A percentile compares a stretch with the other conserved stretches of the same genome.
phyloP scores from a whole-genome alignment of 306 rosid genomes.

The Casuarina cunninghamiana region DNA sequence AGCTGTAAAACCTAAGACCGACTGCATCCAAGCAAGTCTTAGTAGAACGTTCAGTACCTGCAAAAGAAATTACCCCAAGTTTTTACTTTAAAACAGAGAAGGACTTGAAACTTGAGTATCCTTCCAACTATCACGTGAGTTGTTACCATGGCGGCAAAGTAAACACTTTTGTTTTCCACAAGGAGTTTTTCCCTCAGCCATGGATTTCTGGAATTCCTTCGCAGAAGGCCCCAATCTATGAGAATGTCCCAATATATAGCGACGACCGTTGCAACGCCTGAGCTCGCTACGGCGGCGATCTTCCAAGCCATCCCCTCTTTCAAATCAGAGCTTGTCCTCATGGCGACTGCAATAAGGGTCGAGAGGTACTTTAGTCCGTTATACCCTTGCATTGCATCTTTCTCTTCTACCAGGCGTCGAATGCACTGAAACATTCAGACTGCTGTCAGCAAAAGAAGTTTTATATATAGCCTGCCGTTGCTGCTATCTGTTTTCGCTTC shows the following conservation, averaged over 20 bases:
- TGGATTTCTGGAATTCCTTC: constrained; percentile 47
- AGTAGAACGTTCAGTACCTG: constrained; percentile 69
- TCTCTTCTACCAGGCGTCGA: constrained; percentile 55
- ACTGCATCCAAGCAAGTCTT: constrained; percentile 77
- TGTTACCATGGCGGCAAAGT: constrained; percentile 61
- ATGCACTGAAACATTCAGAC: constrained; percentile 39
- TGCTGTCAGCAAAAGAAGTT: background rate
- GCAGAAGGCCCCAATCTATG: constrained; percentile 61
- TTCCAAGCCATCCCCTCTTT: constrained; percentile 31
- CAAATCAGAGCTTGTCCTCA: constrained; percentile 46
- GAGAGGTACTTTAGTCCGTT: constrained; percentile 53
- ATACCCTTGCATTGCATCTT: constrained; percentile 37
- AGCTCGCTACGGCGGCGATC: constrained; percentile 36
- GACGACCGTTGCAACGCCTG: constrained; percentile 39
- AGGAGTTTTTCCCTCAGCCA: constrained; percentile 79
- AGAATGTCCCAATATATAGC: constrained; percentile 62
- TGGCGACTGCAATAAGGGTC: constrained; percentile 45
- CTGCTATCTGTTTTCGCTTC: background rate
- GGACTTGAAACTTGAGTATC: background rate
- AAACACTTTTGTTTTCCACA: constrained; percentile 48
- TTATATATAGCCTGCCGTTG: background rate
- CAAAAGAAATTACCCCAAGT: constrained; percentile 16
- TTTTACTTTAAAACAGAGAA: background rate
- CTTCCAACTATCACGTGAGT: background rate
- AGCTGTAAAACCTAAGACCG: constrained; percentile 53